Conservation (phyloP, 2,329 filamentous ascomycete genomes). For the Dothideomycetidae sp. region DNA sequence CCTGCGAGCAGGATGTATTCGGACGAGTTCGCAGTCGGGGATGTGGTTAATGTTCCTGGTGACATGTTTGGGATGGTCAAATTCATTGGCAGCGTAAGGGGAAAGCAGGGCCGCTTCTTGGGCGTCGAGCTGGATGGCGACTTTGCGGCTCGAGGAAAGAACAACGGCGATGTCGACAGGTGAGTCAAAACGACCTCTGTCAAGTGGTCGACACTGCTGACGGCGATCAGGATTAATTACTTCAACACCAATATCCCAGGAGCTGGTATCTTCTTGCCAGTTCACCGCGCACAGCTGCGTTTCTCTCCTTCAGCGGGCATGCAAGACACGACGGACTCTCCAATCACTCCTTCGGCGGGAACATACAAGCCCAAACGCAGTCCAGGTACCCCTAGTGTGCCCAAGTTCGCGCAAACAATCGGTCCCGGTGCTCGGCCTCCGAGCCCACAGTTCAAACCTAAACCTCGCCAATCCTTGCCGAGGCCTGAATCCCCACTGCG, state of each 20-base stretch:
- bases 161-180: constrained; percentile 92
- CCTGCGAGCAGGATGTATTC: constrained; percentile 31
- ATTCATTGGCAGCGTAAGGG: constrained; percentile 73
- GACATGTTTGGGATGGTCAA: constrained; percentile 83
- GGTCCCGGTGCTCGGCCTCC: constrained; percentile 54
- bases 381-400: constrained; percentile 41
- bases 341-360: constrained; percentile 56
- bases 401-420: constrained; percentile 80
- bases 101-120: constrained; percentile 82
- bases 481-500: constrained; percentile 71
- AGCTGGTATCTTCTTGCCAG: constrained; percentile 84
- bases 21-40: constrained; percentile 55
- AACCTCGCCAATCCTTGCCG: constrained; percentile 61
- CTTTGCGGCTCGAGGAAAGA: constrained; percentile 76
- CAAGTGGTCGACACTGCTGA: constrained; percentile 1
- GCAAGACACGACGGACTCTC: constrained; percentile 31
- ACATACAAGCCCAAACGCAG: constrained; percentile 28
- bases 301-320: constrained; percentile 41
- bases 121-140: constrained; percentile 78
- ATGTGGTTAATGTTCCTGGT: constrained; percentile 80
- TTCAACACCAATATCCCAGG: constrained; percentile 67
- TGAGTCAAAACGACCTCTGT: constrained; percentile 30
- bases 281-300: constrained; percentile 63
- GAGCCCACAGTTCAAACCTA: constrained; percentile 57
- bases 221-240: constrained; percentile 42